Base-by-base conservation (phyloP, 108 stramenopile genomes). In the Skeletonema marinoi region DNA sequence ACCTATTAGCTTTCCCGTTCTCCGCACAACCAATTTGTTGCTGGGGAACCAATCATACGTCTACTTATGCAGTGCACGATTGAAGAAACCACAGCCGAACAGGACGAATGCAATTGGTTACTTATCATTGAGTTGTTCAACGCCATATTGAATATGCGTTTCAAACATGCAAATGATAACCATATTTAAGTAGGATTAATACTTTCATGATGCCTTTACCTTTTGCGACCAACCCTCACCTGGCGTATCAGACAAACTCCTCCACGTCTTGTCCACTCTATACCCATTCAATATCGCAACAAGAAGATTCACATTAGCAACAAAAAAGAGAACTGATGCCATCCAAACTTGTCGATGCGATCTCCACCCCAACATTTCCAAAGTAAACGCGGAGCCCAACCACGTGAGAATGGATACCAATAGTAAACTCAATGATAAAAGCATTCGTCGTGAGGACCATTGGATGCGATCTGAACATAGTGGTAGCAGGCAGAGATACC, bases 401-500 rank as follows among this genome's bases (percentile, higher is more conserved):
- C 96, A 94, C 7, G 74, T 39, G 6, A 88, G 61, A 44, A 91
- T 86, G 10, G 89, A 84, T 6, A 86, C 31, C 8, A 71, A 41
- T 9, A 94, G 75, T 11, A 82, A 9, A 10, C 31, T 67, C 32
- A 92, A 60, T 12, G 78, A 65, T 10, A 60, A 11, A 17, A 77
- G 12, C 62, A 88, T 82, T 35, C 67, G 80, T 63, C 71, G 65
- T 11, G 73, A 70, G 13, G 59, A 71, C 77, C 82, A 85, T 44
- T 58, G 42, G 41, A 93, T 84, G 16, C 80, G 62, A 69, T 81
- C 69, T 9, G 75, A 86, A 62, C 92, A 94, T 31, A 96, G 75
- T 44, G 93, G 96, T 50, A 94, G 75, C 13, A 96, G 78, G 46
- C 91, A 92, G 0, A 98, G 83, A 73, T 96, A 98, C 99, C 99